Base-by-base conservation (phyloP, 129 eudicot genomes). In the Solidago caesia region DNA sequence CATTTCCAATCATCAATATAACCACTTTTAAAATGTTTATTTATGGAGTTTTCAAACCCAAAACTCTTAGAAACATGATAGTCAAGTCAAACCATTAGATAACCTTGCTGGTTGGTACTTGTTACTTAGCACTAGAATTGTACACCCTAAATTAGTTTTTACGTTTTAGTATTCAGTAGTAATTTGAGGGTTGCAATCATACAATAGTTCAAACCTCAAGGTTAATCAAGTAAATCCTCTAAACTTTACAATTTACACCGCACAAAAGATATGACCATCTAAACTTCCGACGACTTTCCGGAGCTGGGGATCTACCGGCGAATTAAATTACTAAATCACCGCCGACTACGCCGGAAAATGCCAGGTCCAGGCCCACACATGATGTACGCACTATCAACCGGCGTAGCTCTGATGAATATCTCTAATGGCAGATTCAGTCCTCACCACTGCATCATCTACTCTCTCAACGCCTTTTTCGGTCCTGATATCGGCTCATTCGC, bases 331-430 rank as follows among this genome's bases (percentile, higher is more conserved):
- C 73, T 8, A 66, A 44, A 11, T 6, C 15, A 62, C 73, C 72
- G 45, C 52, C 72, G 39, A 10, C 11, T 15, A 8, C 73, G 8
- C 48, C 71, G 67, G 59, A 14, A 52, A 58, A 93, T 93, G 98
- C 98, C 98, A 61, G 98, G 98, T 9, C 98, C 98, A 8, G 98
- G 98, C 45, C 97, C 98, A 45, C 98, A 94, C 86, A 86, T 90
- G 98, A 85, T 93, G 81, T 94, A 94, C 82, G 72, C 96, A 2
- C 71, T 94, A 52, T 89, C 85, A 4, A 70, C 97, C 57, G 92
- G 96, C 10, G 85, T 75, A 66, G 96, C 87, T 61, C 80, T 93
- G 26, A 84, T 80, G 85, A 82, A 81, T 33, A 55, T 89, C 6
- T 88, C 98, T 7, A 86, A 85, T 57, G 97, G 97, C 55, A 77